A percentile compares a stretch with the other conserved stretches of the same genome.
Evolutionary conservation across 257 asterid species (phyloP).

Genomic region (Solanum sitiens): DNA sequence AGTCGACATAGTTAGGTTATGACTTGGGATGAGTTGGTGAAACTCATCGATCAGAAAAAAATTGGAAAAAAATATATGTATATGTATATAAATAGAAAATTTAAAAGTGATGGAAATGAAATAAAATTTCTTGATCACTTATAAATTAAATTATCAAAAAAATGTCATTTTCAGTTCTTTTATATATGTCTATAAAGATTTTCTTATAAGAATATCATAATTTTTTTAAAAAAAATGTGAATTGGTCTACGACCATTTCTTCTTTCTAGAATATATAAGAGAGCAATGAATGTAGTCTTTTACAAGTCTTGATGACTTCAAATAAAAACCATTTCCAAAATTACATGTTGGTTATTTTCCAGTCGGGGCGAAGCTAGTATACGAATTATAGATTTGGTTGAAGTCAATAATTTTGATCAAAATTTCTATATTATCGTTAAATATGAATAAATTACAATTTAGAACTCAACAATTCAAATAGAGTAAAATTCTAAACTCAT

Average conservation of each 20-base stretch:
- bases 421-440: too few relatives aligned
- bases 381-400: background rate
- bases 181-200: too few relatives aligned
- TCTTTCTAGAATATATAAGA: background rate
- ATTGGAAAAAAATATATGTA: too few relatives aligned
- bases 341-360: background rate
- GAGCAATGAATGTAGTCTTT: background rate
- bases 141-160: too few relatives aligned
- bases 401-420: too few relatives aligned
- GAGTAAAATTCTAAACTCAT: too few relatives aligned
- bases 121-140: background rate
- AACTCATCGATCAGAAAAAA: background rate
- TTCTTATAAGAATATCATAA: background rate
- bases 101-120: background rate
- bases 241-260: background rate
- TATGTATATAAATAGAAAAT: too few relatives aligned
- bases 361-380: too few relatives aligned
- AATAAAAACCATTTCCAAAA: background rate
- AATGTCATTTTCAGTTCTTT: too few relatives aligned
- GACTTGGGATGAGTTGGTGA: background rate
- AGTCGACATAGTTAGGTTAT: background rate
- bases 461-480: too few relatives aligned
- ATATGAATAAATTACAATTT: too few relatives aligned
- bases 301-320: background rate
- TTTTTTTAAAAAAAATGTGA: too few relatives aligned